phyloP scores from a whole-genome alignment of 805 yeast genomes.

The Candida pseudoglaebosa region DNA sequence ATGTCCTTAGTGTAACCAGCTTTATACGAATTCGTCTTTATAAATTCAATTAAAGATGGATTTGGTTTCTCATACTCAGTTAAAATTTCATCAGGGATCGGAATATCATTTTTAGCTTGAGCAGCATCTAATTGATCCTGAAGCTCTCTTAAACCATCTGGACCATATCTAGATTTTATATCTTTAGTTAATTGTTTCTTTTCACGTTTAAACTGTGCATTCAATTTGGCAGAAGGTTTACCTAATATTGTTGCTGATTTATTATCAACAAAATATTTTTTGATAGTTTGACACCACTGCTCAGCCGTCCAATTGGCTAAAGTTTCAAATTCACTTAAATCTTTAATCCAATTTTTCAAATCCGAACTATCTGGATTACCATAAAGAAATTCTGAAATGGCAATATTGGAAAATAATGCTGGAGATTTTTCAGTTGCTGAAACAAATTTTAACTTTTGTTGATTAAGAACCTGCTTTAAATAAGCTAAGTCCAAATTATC shows the following conservation, averaged over 20 bases:
- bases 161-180: conserved; percentile 52
- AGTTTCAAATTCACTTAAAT: conserved; percentile 55
- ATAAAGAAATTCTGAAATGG: conserved; percentile 76
- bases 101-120: conserved; percentile 61
- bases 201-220: conserved; percentile 47
- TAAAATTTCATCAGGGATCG: conserved; percentile 69
- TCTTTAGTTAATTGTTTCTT: conserved; percentile 46
- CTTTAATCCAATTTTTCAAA: conserved; percentile 50
- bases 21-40: conserved; percentile 60
- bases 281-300: conserved; percentile 62
- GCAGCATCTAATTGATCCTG: conserved; percentile 56
- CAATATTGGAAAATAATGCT: conserved; percentile 56
- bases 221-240: conserved; percentile 62
- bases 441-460: conserved; percentile 57
- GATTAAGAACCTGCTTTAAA: conserved; percentile 65
- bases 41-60: conserved; percentile 69
- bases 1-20: conserved; percentile 46
- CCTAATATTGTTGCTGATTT: conserved; percentile 65
- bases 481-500: conserved; percentile 57
- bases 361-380: conserved; percentile 62
- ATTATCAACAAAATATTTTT: conserved; percentile 53
- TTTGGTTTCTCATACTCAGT: conserved; percentile 66
- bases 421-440: conserved; percentile 62
- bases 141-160: conserved; percentile 53
- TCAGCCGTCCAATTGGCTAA: conserved; percentile 57